Evolutionary conservation across 1,284 basidiomycete genomes (phyloP), one percentile per base, ranked within the genome.

Genomic region (Athelia psychrophila): DNA sequence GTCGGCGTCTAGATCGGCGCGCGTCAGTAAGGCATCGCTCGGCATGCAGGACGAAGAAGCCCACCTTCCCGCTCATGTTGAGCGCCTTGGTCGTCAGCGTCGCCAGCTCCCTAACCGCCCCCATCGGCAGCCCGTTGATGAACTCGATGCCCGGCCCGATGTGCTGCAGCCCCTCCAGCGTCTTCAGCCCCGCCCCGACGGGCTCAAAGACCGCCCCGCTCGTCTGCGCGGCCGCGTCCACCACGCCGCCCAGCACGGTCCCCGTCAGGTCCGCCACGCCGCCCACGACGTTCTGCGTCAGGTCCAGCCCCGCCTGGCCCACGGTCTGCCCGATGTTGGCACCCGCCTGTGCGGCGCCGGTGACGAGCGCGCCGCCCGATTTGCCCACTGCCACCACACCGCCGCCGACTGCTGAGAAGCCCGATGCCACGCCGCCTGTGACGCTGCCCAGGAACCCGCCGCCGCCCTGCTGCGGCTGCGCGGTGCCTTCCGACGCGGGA

Each of bases 41-140:
- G n/a, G n/a, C 33, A 35, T 35, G 12, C 10, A 42, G 46, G 25
- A 22, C 18, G 1, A 44, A 48, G 22, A 36, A 13, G 25, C 49
- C 16, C 23, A 60, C 62, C 56, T 55, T 61, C 44, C 59, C 63
- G 45, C 51, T 55, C 51, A 60, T 58, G 22, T 62, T 56, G 18
- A 64, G 35, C 3, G 61, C 60, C 36, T 59, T 48, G 51, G 57
- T 59, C 4, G 64, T 62, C 49, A 55, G 48, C 5, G 38, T 44
- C 23, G 56, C 55, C 15, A 64, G 51, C 18, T 57, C 51, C 22
- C 55, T 51, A 9, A 64, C 56, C 3, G 64, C 63, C 16, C 46
- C 54, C 13, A 59, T 54, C 13, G 62, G 56, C 16, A 66, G 45
- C 15, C 64, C 64, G 51, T 66, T 66, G 50, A 66, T 58, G 20